Evolutionary conservation across 345 rosid species (phyloP).

Genomic region (Gossypium bickii): DNA sequence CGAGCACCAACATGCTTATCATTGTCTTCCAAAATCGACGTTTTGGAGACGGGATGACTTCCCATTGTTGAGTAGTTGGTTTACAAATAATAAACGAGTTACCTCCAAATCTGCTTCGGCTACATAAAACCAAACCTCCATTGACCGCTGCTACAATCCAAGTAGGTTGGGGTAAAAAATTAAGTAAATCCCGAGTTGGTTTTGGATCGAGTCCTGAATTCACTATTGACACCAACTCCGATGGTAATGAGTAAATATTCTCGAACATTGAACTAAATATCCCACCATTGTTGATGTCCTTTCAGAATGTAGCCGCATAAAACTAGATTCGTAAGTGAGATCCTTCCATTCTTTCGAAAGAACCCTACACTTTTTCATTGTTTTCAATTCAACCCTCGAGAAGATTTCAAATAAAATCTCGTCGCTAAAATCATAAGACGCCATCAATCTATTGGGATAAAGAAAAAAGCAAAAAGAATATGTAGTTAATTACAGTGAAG

Average conservation of each 20-base stretch:
- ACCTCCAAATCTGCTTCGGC: neutral
- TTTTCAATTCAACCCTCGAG: neutral
- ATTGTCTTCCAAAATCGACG: neutral
- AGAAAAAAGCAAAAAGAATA: neutral
- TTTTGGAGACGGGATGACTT: neutral
- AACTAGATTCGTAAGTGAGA: conserved; percentile 17
- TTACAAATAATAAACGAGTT: conserved; percentile 25
- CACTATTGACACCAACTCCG: neutral
- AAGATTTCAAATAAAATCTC: conserved; percentile 15
- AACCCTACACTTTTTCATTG: neutral
- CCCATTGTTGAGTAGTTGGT: conserved; percentile 21
- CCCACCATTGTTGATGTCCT: conserved; percentile 16
- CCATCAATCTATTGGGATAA: neutral
- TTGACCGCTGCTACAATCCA: neutral
- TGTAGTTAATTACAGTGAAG: too few species aligned
- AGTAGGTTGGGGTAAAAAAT: neutral
- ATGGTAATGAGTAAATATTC: neutral
- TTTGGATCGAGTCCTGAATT: neutral
- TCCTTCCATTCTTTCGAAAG: conserved; percentile 6
- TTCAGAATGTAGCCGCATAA: conserved; percentile 7
- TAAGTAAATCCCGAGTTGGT: neutral
- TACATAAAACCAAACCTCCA: conserved; percentile 9
- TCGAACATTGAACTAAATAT: conserved; percentile 6
- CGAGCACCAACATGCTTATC: conserved; percentile 12
- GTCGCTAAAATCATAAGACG: neutral